phyloP scores from a whole-genome alignment of 2,329 filamentous ascomycete genomes.

The Hymenotorrendiella dingleyae region DNA sequence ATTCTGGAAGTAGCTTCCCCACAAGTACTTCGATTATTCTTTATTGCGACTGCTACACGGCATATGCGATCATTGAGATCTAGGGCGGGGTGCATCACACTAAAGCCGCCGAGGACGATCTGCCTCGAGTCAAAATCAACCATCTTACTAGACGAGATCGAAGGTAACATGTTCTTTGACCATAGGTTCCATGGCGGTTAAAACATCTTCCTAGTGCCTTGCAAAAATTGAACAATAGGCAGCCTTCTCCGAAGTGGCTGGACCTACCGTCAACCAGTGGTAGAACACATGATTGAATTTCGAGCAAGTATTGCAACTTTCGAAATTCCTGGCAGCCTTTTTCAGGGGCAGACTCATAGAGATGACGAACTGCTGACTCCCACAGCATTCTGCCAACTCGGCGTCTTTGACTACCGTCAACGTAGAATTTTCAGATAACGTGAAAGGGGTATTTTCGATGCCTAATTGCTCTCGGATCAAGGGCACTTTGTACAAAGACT shows the following conservation, averaged over 20 bases:
- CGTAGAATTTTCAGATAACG: too few relatives aligned
- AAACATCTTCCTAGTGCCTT: neutral
- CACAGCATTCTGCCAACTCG: neutral
- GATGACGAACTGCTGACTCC: neutral
- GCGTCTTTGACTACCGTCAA: too few relatives aligned
- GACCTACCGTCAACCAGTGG: neutral
- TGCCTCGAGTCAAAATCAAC: neutral
- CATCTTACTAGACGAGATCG: neutral
- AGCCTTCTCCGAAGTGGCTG: neutral
- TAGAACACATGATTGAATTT: neutral
- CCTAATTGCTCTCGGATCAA: conserved; percentile 5
- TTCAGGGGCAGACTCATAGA: neutral
- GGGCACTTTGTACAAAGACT: neutral
- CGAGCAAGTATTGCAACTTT: neutral
- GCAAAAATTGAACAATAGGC: conserved; percentile 1
- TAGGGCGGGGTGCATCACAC: conserved; percentile 5
- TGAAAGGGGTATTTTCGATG: neutral
- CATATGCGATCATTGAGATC: conserved; percentile 6
- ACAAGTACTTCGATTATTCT: conserved; percentile 2
- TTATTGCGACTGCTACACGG: conserved; percentile 5
- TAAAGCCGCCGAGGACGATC: conserved; percentile 4
- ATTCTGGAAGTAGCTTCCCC: conserved; percentile 3
- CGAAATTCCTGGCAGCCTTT: neutral
- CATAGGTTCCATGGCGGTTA: neutral
- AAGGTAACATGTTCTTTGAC: too few relatives aligned